phyloP scores from a whole-genome alignment of 2,329 filamentous ascomycete genomes.

The Cladosporium velox region DNA sequence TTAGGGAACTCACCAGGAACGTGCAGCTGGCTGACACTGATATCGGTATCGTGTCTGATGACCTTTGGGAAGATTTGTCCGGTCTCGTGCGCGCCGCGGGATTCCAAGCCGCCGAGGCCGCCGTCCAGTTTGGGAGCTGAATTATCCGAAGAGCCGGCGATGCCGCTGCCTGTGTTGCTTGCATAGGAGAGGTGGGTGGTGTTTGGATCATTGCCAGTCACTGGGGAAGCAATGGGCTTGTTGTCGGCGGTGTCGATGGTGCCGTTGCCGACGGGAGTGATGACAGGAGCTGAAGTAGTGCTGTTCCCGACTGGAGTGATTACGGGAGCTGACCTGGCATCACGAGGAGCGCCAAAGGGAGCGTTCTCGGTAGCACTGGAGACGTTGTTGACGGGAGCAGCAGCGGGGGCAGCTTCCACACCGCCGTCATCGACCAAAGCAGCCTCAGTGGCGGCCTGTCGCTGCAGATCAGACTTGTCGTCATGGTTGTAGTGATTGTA shows the following conservation, averaged over 20 bases:
- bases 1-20: constrained; percentile 63
- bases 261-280: neutral
- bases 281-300: neutral
- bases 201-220: neutral
- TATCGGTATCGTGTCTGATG: constrained; percentile 48
- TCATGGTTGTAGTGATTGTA: constrained; percentile 29
- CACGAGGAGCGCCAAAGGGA: neutral
- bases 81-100: constrained; percentile 37
- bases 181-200: constrained; percentile 1
- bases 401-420: neutral
- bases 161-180: neutral
- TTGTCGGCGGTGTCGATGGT: neutral
- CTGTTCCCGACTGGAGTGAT: constrained; percentile 27
- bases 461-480: constrained; percentile 23
- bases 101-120: constrained; percentile 37
- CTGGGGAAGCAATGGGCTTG: neutral
- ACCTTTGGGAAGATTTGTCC: constrained; percentile 53
- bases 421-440: neutral
- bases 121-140: neutral
- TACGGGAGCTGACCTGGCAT: constrained; percentile 17
- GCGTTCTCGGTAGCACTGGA: neutral
- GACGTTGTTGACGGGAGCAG: neutral
- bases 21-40: constrained; percentile 64
- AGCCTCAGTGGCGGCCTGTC: constrained; percentile 19
- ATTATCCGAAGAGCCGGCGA: neutral